phyloP scores from a whole-genome alignment of 2,329 filamentous ascomycete genomes.

The Aspergillus quadricinctus region DNA sequence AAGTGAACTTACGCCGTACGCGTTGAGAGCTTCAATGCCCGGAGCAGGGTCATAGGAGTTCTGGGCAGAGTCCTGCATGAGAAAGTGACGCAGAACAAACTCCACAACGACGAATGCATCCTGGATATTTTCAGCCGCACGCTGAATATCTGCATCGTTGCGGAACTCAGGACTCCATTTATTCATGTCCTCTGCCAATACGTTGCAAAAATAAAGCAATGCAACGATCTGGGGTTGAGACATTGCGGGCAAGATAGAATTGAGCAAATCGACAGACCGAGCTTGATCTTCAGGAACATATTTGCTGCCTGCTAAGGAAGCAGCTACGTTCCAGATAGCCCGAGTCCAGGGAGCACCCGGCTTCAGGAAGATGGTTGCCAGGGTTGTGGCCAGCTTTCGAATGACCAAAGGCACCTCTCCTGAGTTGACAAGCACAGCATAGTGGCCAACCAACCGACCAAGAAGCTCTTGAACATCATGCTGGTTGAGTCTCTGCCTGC shows the following conservation, averaged over 20 bases:
- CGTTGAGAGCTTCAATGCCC: conserved; percentile 32
- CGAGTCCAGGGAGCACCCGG: conserved; percentile 36
- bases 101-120: conserved; percentile 36
- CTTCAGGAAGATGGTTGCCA: conserved; percentile 43
- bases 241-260: conserved; percentile 33
- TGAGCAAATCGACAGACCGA: conserved; percentile 26
- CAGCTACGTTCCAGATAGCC: conserved; percentile 33
- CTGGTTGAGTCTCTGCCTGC: conserved; percentile 35
- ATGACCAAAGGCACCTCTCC: conserved; percentile 39
- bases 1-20: conserved; percentile 30
- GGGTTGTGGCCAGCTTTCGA: conserved; percentile 44
- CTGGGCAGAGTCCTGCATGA: conserved; percentile 19
- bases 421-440: conserved; percentile 37
- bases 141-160: conserved; percentile 10
- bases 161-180: conserved; percentile 20
- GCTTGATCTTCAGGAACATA: conserved; percentile 33
- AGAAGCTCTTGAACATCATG: conserved; percentile 33
- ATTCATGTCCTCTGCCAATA: conserved; percentile 38
- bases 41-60: conserved; percentile 18
- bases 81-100: conserved; percentile 31
- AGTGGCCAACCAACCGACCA: conserved; percentile 39
- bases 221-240: conserved; percentile 32
- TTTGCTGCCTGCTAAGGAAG: conserved; percentile 35
- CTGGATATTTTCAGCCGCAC: conserved; percentile 25
- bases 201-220: conserved; percentile 37